Evolutionary conservation across 805 yeast species (phyloP).

Genomic region (Kuraishia piskuri): DNA sequence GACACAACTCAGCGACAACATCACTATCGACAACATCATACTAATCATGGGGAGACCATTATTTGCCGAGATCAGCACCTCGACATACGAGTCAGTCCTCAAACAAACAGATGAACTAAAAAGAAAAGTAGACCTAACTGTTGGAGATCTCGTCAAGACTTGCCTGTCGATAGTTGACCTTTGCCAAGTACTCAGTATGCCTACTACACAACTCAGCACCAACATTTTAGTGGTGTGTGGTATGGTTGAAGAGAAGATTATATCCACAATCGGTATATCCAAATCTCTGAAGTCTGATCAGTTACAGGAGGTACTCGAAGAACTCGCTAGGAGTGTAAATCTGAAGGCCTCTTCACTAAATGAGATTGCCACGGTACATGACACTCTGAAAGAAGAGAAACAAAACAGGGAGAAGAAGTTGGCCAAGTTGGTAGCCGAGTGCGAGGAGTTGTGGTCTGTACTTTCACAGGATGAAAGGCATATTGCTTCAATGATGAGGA

Average conservation of each 20-base stretch:
- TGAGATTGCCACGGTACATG: background rate
- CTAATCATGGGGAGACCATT: background rate
- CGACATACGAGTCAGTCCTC: background rate
- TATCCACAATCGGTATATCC: background rate
- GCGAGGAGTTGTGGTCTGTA: conserved; percentile 1
- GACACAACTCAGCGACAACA: background rate
- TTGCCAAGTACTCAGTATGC: background rate
- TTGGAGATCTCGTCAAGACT: background rate
- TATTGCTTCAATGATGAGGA: conserved; percentile 27
- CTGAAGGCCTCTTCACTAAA: background rate
- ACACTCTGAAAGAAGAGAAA: background rate
- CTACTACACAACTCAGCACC: background rate
- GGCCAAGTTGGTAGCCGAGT: background rate
- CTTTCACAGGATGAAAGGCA: conserved; percentile 15
- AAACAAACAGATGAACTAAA: background rate
- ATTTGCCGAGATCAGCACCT: background rate
- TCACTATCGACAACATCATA: background rate
- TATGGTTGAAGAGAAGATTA: background rate
- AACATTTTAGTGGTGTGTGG: background rate
- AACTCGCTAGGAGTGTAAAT: background rate
- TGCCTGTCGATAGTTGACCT: background rate
- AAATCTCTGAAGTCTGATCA: background rate
- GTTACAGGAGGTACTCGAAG: background rate
- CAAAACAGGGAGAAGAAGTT: background rate
- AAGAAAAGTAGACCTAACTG: background rate